Evolutionary conservation across 805 yeast species (phyloP).

Genomic region (Komagataella phaffii): DNA sequence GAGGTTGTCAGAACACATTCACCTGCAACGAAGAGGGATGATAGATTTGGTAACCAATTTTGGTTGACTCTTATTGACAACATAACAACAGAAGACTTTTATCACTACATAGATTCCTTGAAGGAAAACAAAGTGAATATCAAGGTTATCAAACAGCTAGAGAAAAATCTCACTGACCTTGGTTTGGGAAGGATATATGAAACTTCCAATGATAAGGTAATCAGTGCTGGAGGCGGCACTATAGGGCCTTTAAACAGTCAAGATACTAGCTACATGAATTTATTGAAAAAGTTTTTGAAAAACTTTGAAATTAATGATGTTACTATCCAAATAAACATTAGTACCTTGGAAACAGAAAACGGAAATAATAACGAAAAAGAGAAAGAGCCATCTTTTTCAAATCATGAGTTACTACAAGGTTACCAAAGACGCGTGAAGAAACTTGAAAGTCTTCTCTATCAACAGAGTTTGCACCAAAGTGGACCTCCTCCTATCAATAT

Average conservation of each 20-base stretch:
- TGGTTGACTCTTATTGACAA: slow-evolving; percentile 8
- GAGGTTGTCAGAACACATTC: not conserved
- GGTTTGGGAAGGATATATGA: not conserved
- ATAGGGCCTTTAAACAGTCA: slow-evolving; percentile 16
- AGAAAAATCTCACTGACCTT: slow-evolving; percentile 22
- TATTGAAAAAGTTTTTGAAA: slow-evolving; percentile 29
- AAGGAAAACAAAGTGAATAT: slow-evolving; percentile 14
- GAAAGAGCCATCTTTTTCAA: slow-evolving; percentile 7
- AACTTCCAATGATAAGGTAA: not conserved
- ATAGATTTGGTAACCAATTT: not conserved
- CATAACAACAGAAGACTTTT: slow-evolving; percentile 17
- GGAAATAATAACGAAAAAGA: slow-evolving; percentile 6
- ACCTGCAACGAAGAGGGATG: not conserved
- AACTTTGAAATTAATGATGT: slow-evolving; percentile 25
- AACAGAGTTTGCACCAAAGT: slow-evolving; percentile 43
- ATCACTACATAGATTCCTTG: slow-evolving; percentile 23
- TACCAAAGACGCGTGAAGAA: slow-evolving; percentile 63
- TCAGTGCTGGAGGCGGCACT: slow-evolving; percentile 8
- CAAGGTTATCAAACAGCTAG: slow-evolving; percentile 21
- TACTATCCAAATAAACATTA: slow-evolving; percentile 7
- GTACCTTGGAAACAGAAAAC: slow-evolving; percentile 10
- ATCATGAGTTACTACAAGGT: slow-evolving; percentile 35
- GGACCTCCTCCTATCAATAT: not conserved
- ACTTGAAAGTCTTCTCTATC: slow-evolving; percentile 66
- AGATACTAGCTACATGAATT: slow-evolving; percentile 20